These are phyloP conservation scores for Bretschneidera sinensis DNA, from an alignment of 345 rosid genomes.

Conservation along the genomic window DNA sequence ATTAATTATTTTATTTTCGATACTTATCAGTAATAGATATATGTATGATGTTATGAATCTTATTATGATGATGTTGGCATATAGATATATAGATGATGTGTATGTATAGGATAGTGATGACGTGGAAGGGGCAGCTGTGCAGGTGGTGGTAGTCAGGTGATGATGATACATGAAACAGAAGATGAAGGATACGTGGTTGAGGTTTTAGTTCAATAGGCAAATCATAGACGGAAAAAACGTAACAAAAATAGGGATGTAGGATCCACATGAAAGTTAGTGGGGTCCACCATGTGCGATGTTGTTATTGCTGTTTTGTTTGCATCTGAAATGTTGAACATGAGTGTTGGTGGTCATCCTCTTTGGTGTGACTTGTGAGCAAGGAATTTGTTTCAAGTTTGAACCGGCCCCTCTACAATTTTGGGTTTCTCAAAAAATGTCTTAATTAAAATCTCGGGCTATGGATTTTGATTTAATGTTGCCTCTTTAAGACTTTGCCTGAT, in stretches of 20 bases:
- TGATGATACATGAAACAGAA: too few species aligned
- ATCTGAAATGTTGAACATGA: background rate
- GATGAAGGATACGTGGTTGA: background rate
- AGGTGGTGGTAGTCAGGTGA: background rate
- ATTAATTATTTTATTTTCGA: background rate
- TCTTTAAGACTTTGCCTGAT: too few species aligned
- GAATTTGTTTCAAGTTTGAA: too few species aligned
- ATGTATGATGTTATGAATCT: background rate
- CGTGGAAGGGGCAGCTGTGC: conserved; percentile 20
- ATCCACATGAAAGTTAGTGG: background rate
- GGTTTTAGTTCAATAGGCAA: too few species aligned
- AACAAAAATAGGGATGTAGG: background rate
- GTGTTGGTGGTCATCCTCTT: too few species aligned
- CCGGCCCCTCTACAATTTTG: too few species aligned
- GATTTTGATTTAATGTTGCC: too few species aligned
- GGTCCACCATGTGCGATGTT: conserved; percentile 28
- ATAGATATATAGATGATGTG: background rate
- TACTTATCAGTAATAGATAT: too few species aligned
- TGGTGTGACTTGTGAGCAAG: too few species aligned
- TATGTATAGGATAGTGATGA: conserved; percentile 5
- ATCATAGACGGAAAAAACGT: background rate
- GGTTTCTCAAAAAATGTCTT: too few species aligned
- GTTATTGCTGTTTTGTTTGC: conserved; percentile 9
- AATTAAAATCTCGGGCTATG: too few species aligned
- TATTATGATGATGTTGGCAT: background rate